A percentile compares a stretch with the other conserved stretches of the same genome.
Evolutionary conservation across 352 stramenopile genomes (phyloP).

Genomic region (Blastocystis sp.): DNA sequence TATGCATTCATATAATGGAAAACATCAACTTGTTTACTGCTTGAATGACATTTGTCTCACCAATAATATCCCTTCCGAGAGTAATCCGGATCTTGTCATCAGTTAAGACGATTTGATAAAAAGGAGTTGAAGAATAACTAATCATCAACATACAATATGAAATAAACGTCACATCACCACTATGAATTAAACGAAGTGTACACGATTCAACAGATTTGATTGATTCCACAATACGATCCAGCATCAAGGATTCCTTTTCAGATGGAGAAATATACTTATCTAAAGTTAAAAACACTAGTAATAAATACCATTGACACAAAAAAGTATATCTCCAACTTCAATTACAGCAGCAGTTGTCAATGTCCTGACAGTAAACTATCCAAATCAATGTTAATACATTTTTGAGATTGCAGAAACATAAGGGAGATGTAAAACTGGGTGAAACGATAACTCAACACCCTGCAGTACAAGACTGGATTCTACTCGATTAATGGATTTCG

Average conservation of each 20-base stretch:
- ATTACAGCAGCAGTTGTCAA: slow-evolving; percentile 2
- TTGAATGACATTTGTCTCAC: slow-evolving; percentile 2
- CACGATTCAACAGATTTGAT: slow-evolving; percentile 7
- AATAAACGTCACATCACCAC: not conserved
- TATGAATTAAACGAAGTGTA: slow-evolving; percentile 15
- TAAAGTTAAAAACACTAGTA: not conserved
- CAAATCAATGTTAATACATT: not conserved
- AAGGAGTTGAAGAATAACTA: not conserved
- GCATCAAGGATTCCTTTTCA: not conserved
- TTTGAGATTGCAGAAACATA: slow-evolving; percentile 17
- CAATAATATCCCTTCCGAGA: not conserved
- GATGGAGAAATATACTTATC: slow-evolving; percentile 35
- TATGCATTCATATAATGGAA: too few relatives aligned
- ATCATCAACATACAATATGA: not conserved
- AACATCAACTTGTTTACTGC: slow-evolving; percentile 25
- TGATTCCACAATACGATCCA: not conserved
- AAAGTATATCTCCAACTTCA: slow-evolving; percentile 10
- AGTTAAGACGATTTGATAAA: slow-evolving; percentile 20
- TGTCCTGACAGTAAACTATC: not conserved
- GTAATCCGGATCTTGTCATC: slow-evolving; percentile 30
- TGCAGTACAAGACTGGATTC: slow-evolving; percentile 21
- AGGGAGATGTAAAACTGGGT: not conserved
- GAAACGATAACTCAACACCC: slow-evolving; percentile 13
- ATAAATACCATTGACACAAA: slow-evolving; percentile 31
- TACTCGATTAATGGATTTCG: not conserved